Evolutionary conservation across 1,284 basidiomycete genomes (phyloP).

Genomic region (Microbotryum scabiosae): DNA sequence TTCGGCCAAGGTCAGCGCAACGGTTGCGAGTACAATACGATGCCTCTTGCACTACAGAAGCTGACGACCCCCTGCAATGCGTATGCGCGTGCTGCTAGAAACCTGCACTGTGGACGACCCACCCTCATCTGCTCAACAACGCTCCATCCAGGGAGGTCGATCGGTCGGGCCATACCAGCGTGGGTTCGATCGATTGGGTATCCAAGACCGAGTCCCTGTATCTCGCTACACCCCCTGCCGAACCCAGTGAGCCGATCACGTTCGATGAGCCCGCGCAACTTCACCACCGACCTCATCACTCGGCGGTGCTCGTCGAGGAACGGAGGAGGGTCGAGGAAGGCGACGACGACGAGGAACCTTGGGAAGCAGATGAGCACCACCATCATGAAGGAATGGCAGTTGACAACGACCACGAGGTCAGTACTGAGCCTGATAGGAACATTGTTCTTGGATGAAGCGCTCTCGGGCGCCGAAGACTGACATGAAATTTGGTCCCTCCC

Average conservation of each 20-base stretch:
- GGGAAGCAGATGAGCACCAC: neutral
- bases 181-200: constrained; percentile 10
- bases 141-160: constrained; percentile 1
- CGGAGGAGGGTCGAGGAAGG: neutral
- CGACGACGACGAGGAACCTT: neutral
- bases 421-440: neutral
- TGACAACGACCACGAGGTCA: neutral
- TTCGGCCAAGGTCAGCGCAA: neutral
- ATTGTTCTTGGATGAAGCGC: neutral
- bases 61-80: constrained; percentile 3
- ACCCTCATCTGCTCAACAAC: neutral
- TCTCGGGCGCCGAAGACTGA: neutral
- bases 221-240: constrained; percentile 10
- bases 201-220: constrained; percentile 9
- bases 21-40: neutral
- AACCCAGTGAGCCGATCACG: neutral
- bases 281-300: neutral
- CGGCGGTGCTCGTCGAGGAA: neutral
- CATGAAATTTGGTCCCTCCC: neutral
- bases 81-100: neutral
- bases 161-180: neutral
- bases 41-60: constrained; percentile 1
- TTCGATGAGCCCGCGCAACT: neutral
- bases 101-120: neutral
- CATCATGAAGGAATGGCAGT: neutral